phyloP scores from a whole-genome alignment of 768 basidiomycete species.

The Lyophyllum atratum region DNA sequence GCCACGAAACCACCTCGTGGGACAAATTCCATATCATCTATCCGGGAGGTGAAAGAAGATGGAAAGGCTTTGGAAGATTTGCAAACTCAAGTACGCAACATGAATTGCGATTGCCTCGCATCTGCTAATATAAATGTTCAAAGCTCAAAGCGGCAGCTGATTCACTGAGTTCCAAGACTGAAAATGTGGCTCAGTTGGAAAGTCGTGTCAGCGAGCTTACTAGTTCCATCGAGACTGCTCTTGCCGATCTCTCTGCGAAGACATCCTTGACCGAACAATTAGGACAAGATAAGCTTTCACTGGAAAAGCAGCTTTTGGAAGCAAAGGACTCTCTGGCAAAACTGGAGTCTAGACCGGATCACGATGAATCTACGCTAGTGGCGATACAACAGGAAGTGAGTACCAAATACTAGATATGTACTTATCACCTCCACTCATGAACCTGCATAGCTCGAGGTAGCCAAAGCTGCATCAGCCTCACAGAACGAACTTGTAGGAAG shows the following conservation, averaged over 20 bases:
- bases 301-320: conserved; percentile 50
- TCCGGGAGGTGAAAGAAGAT: conserved; percentile 68
- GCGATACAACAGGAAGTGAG: conserved; percentile 55
- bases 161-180: conserved; percentile 54
- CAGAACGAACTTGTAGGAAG: conserved; percentile 48
- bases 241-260: conserved; percentile 52
- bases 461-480: conserved; percentile 39
- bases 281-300: conserved; percentile 46
- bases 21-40: conserved; percentile 69
- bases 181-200: conserved; percentile 54
- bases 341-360: conserved; percentile 31
- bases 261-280: conserved; percentile 43
- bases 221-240: conserved; percentile 46
- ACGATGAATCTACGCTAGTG: conserved; percentile 37
- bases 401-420: conserved; percentile 2
- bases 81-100: conserved; percentile 54
- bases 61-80: conserved; percentile 57
- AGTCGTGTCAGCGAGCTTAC: conserved; percentile 50
- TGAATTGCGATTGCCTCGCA: not conserved
- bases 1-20: conserved; percentile 46
- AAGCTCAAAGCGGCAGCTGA: conserved; percentile 64
- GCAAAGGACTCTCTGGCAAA: conserved; percentile 41
- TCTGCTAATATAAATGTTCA: not conserved
- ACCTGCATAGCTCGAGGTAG: conserved; percentile 48
- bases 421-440: conserved; percentile 1